Evolutionary conservation across 1,284 basidiomycete species (phyloP).

Genomic region (Rhizoctonia solani): DNA sequence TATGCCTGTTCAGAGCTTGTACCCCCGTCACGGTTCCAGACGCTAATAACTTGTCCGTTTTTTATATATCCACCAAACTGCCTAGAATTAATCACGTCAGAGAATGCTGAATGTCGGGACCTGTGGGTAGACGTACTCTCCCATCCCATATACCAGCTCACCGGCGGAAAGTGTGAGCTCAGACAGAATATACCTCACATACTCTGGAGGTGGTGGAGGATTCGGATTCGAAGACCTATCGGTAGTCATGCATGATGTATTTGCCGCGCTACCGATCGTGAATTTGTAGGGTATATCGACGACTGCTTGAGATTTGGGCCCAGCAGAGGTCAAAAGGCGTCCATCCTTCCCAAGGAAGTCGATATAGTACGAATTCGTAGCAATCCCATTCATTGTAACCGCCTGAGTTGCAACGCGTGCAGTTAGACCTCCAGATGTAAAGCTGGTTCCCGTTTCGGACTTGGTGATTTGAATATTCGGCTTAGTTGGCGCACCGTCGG

Average conservation of each 20-base stretch:
- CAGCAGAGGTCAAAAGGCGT: constrained; percentile 52
- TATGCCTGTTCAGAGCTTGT: constrained; percentile 66
- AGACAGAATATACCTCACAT: constrained; percentile 63
- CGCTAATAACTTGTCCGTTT: constrained; percentile 69
- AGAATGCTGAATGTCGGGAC: no score
- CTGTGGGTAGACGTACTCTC: constrained; percentile 43
- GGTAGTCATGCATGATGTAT: constrained; percentile 61
- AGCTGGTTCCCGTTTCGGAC: constrained; percentile 46
- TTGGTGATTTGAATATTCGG: constrained; percentile 51
- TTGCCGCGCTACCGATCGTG: constrained; percentile 62
- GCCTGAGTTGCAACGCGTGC: constrained; percentile 49
- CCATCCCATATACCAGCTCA: constrained; percentile 72
- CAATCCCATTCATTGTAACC: constrained; percentile 43
- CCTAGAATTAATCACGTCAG: constrained; percentile 41
- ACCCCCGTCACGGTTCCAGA: constrained; percentile 75
- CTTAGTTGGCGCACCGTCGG: constrained; percentile 56
- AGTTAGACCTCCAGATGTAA: constrained; percentile 51
- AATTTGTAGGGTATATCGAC: constrained; percentile 68
- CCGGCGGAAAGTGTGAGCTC: constrained; percentile 71
- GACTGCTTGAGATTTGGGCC: constrained; percentile 63
- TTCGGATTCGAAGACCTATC: constrained; percentile 63
- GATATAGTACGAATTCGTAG: constrained; percentile 41
- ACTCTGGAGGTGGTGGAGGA: constrained; percentile 52
- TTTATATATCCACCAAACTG: constrained; percentile 75
- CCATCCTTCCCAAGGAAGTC: constrained; percentile 31